phyloP scores from a whole-genome alignment of 768 basidiomycete genomes.

The Mycena amicta region DNA sequence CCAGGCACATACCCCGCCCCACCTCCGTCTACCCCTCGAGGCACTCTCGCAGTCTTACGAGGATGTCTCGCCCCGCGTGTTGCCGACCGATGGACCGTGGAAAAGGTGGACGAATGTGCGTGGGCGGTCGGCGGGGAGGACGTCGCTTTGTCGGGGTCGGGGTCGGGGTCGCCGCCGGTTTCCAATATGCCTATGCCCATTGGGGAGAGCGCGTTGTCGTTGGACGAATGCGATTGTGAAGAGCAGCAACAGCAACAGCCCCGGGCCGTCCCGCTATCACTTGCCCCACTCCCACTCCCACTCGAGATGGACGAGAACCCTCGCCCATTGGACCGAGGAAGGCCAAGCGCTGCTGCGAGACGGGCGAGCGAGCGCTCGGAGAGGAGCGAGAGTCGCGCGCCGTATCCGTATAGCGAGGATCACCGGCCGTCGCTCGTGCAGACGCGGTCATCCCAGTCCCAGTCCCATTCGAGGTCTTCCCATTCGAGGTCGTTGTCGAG shows the following conservation, averaged over 20 bases:
- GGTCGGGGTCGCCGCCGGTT: neutral
- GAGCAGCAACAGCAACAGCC: neutral
- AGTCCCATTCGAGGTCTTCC: too few relatives aligned
- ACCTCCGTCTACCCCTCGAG: slow-evolving; percentile 53
- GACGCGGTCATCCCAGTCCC: too few relatives aligned
- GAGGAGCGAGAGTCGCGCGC: slow-evolving; percentile 16
- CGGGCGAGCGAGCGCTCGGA: slow-evolving; percentile 8
- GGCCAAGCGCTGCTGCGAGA: slow-evolving; percentile 10
- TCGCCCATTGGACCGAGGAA: slow-evolving; percentile 7
- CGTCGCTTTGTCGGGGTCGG: slow-evolving; percentile 25
- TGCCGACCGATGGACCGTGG: slow-evolving; percentile 74
- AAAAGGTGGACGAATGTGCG: slow-evolving; percentile 75
- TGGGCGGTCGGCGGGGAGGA: slow-evolving; percentile 76
- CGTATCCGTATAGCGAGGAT: slow-evolving; percentile 8
- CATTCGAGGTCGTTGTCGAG: too few relatives aligned
- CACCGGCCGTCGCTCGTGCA: too few relatives aligned
- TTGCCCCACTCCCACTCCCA: neutral
- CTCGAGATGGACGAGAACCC: neutral
- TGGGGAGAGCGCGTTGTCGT: neutral
- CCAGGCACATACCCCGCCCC: slow-evolving; percentile 63
- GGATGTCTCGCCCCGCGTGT: slow-evolving; percentile 79
- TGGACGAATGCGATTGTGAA: neutral
- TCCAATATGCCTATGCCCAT: neutral
- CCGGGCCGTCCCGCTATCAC: too few relatives aligned
- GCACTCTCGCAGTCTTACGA: slow-evolving; percentile 58